These are phyloP conservation scores for Colletotrichum sp. DNA, from an alignment of 2,329 filamentous ascomycete species.

Conservation along the genomic window DNA sequence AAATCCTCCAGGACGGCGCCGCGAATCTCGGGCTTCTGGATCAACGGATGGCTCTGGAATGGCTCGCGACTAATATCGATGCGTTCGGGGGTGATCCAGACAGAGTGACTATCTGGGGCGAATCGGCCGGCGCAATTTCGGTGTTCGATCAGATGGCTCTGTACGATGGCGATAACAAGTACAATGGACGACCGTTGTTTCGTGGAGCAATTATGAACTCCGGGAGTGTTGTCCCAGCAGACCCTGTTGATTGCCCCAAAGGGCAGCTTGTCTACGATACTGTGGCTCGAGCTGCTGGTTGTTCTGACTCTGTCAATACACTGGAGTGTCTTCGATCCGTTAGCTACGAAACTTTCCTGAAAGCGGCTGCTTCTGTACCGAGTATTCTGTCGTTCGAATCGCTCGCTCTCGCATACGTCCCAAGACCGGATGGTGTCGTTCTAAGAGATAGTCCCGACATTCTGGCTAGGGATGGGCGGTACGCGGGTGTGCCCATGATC, in stretches of 20 bases:
- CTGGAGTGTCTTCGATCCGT: slow-evolving; percentile 69
- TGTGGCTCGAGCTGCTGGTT: slow-evolving; percentile 67
- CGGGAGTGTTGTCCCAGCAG: slow-evolving; percentile 65
- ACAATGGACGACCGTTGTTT: slow-evolving; percentile 79
- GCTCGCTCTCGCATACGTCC: slow-evolving; percentile 74
- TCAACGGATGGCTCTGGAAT: slow-evolving; percentile 74
- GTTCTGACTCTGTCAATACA: slow-evolving; percentile 58
- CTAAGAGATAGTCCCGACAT: slow-evolving; percentile 68
- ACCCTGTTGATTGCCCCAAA: slow-evolving; percentile 69
- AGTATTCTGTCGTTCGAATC: slow-evolving; percentile 70
- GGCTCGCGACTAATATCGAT: slow-evolving; percentile 79
- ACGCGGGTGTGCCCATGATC: slow-evolving; percentile 54
- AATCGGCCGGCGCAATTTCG: slow-evolving; percentile 74
- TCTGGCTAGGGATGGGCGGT: slow-evolving; percentile 54
- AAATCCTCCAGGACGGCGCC: slow-evolving; percentile 70
- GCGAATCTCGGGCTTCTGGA: slow-evolving; percentile 76
- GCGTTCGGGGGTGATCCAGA: slow-evolving; percentile 79
- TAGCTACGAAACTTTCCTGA: slow-evolving; percentile 64
- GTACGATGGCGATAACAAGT: slow-evolving; percentile 74
- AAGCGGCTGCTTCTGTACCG: slow-evolving; percentile 73
- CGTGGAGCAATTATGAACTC: slow-evolving; percentile 80
- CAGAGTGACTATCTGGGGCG: slow-evolving; percentile 83
- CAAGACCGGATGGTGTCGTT: slow-evolving; percentile 71
- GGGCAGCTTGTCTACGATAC: slow-evolving; percentile 68
- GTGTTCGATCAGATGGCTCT: slow-evolving; percentile 78